phyloP scores from a whole-genome alignment of 2,329 filamentous ascomycete genomes.

The Aspergillus pseudoterreus region DNA sequence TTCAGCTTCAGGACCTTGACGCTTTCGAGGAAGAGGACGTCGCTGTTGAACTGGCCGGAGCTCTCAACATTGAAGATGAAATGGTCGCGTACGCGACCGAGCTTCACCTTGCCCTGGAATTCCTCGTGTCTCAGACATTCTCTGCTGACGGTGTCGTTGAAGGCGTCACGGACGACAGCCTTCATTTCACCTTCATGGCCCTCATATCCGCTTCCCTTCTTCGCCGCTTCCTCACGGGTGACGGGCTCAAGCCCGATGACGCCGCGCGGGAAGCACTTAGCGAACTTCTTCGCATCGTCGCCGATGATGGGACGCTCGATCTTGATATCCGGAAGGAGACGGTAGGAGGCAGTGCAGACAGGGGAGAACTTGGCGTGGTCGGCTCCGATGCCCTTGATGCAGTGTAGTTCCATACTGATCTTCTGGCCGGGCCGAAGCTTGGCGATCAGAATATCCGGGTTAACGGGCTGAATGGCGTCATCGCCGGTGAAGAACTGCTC shows the following conservation, averaged over 20 bases:
- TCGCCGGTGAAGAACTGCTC: slow-evolving; percentile 62
- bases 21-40: slow-evolving; percentile 87
- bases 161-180: slow-evolving; percentile 81
- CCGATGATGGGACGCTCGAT: slow-evolving; percentile 83
- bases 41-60: slow-evolving; percentile 90
- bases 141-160: slow-evolving; percentile 92
- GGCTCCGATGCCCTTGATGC: slow-evolving; percentile 87
- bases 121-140: slow-evolving; percentile 89
- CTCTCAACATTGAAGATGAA: slow-evolving; percentile 98
- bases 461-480: slow-evolving; percentile 68
- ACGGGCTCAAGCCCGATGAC: slow-evolving; percentile 79
- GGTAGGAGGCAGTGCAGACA: slow-evolving; percentile 90
- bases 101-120: slow-evolving; percentile 92
- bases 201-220: slow-evolving; percentile 62
- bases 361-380: slow-evolving; percentile 98
- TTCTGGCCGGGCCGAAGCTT: slow-evolving; percentile 90
- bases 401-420: slow-evolving; percentile 84
- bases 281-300: slow-evolving; percentile 82
- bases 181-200: slow-evolving; percentile 75
- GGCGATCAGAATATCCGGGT: slow-evolving; percentile 90
- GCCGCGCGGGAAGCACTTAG: slow-evolving; percentile 80
- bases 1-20: slow-evolving; percentile 83
- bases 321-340: slow-evolving; percentile 80
- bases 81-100: slow-evolving; percentile 86
- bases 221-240: slow-evolving; percentile 61